phyloP scores from a whole-genome alignment of 805 yeast genomes.

The Metschnikowia bowlesiae region DNA sequence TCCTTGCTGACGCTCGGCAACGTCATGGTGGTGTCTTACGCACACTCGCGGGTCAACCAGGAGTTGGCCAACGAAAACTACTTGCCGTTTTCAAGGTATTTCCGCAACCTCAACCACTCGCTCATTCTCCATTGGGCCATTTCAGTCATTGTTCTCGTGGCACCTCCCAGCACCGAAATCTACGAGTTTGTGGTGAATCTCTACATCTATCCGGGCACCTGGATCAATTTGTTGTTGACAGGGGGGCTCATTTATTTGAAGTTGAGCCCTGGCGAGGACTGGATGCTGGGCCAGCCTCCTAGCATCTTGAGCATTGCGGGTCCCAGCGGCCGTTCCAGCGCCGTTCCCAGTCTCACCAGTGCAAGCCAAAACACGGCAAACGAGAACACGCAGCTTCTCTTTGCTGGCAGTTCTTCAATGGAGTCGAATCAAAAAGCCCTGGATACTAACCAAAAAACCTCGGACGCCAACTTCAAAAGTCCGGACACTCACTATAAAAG shows the following conservation, averaged over 20 bases:
- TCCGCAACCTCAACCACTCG: slow-evolving; percentile 43
- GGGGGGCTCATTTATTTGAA: slow-evolving; percentile 52
- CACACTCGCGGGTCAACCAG: slow-evolving; percentile 55
- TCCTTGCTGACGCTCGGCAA: slow-evolving; percentile 61
- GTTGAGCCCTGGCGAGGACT: slow-evolving; percentile 29
- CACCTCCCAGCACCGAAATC: slow-evolving; percentile 61
- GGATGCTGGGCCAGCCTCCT: slow-evolving; percentile 41
- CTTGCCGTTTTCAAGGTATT: slow-evolving; percentile 47
- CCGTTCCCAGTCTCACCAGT: background rate
- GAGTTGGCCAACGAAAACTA: slow-evolving; percentile 50
- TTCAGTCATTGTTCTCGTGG: slow-evolving; percentile 48
- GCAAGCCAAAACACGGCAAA: background rate
- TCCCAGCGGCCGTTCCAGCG: background rate
- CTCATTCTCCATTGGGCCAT: slow-evolving; percentile 52
- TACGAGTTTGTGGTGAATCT: slow-evolving; percentile 60
- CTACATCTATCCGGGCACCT: slow-evolving; percentile 60
- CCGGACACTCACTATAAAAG: too few relatives aligned
- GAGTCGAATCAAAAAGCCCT: too few relatives aligned
- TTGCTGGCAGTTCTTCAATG: background rate
- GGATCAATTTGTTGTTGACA: slow-evolving; percentile 51
- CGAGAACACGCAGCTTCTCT: background rate
- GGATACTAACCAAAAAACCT: too few relatives aligned
- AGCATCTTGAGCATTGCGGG: background rate
- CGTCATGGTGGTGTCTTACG: slow-evolving; percentile 59
- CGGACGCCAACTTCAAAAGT: too few relatives aligned